phyloP scores from a whole-genome alignment of 2,329 filamentous ascomycete species.

The Penicillium sp. region DNA sequence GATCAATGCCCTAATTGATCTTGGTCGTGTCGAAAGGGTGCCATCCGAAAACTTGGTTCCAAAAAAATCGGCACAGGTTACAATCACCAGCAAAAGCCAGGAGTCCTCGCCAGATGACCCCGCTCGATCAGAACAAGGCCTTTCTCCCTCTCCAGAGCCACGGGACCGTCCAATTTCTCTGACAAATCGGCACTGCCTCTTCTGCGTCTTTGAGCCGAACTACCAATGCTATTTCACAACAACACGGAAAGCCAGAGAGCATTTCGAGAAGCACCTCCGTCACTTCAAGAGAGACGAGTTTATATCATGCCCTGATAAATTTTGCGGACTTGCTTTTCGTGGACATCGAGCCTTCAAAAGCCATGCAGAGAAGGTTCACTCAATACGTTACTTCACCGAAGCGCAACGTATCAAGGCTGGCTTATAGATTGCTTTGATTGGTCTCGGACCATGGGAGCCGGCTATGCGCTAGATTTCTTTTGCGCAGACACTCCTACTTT shows the following conservation, averaged over 20 bases:
- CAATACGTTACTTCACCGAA: constrained; percentile 4
- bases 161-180: constrained; percentile 3
- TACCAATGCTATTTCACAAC: constrained; percentile 5
- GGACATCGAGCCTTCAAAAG: background rate
- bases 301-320: constrained; percentile 3
- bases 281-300: constrained; percentile 1
- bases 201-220: constrained; percentile 5
- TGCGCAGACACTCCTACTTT: no score
- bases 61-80: background rate
- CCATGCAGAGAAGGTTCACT: constrained; percentile 3
- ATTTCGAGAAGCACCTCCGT: constrained; percentile 5
- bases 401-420: constrained; percentile 2
- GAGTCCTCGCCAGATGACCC: background rate
- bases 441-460: background rate
- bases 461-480: background rate
- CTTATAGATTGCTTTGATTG: background rate
- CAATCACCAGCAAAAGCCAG: background rate
- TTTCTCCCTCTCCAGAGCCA: background rate
- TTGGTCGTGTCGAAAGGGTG: background rate
- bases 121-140: background rate
- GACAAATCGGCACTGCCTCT: constrained; percentile 4
- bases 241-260: constrained; percentile 3
- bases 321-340: constrained; percentile 2
- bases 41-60: background rate
- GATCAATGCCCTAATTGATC: background rate